These are phyloP conservation scores for Gentiana dahurica DNA, from an alignment of 257 asterid species.

Conservation along the genomic window DNA sequence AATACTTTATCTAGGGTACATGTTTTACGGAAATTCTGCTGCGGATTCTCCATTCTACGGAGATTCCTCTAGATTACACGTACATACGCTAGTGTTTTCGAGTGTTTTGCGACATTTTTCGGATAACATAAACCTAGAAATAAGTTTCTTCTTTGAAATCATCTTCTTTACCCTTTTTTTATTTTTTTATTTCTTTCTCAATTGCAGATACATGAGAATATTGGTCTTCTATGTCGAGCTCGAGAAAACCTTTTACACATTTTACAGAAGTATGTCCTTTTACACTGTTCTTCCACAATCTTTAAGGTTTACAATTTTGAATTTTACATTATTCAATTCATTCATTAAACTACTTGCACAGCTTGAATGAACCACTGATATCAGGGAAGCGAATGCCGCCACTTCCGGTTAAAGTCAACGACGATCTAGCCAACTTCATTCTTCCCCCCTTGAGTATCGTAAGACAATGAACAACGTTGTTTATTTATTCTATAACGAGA, in stretches of 20 bases:
- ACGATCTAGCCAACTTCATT: slow-evolving; percentile 8
- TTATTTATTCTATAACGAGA: too few species aligned
- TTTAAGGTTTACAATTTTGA: background rate
- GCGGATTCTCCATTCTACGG: too few species aligned
- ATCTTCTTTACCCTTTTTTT: too few species aligned
- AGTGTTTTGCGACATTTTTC: too few species aligned
- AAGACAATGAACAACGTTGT: too few species aligned
- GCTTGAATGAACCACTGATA: slow-evolving; percentile 7
- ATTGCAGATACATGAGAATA: slow-evolving; percentile 63
- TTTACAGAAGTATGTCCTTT: slow-evolving; percentile 41
- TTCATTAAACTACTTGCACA: background rate
- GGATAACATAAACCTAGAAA: too few species aligned
- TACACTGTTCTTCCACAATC: background rate
- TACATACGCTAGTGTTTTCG: too few species aligned
- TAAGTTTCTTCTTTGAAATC: too few species aligned
- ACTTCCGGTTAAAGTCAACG: slow-evolving; percentile 13
- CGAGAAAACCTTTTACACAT: slow-evolving; percentile 67
- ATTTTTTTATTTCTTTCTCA: background rate
- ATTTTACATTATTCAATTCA: background rate
- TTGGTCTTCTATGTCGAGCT: slow-evolving; percentile 61
- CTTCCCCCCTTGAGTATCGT: background rate
- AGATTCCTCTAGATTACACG: too few species aligned
- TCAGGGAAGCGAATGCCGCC: slow-evolving; percentile 14
- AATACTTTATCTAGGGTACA: too few species aligned
- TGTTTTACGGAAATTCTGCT: too few species aligned